Evolutionary conservation across 2,329 filamentous ascomycete species (phyloP), one percentile per base, ranked within the genome.

Genomic region (Chrysoporthe austroafricana): DNA sequence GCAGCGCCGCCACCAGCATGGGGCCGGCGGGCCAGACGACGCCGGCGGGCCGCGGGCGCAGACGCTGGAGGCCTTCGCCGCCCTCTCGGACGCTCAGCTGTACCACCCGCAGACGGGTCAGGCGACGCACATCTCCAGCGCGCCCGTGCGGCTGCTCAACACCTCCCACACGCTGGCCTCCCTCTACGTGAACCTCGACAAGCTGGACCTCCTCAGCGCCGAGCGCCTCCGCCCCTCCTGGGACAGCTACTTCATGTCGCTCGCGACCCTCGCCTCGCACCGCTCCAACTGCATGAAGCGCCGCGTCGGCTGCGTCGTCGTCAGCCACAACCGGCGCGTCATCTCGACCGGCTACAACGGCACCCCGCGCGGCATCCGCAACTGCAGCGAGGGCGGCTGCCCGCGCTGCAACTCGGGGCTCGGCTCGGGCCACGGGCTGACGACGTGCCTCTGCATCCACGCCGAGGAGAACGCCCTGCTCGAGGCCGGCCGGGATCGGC

Each of bases 251-350:
- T 99, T 99, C 77, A 99, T 99, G 96, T 89, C 92, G 52, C 84
- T 99, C n/a, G 94, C 96, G 5, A 93, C 92, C 44, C 88, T 99
- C 60, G 96, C 96, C 8, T 92, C 95, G 0, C 91, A 93, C 73
- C 88, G 96, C 71, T 93, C 90, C 76, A 99, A 99, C 79, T 99
- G 96, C 83, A 99, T 99, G 96, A 97, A 98, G 81, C 87, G 96
- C 42, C 89, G 95, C 71, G 96, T 99, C 1, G 96, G 96, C 8
- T 97, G 94, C 80, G 96, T 98, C 7, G 85, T 99, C 11, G 94
- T 98, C 44, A 86, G 91, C 71, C 90, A 94, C 75, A 90, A 90
- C 74, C 88, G 94, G 73, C 68, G 68, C 58, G 96, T 99, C 71
- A 92, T 98, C 72, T 93, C 91, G 76, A 99, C 96, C 0, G 96